These are phyloP conservation scores for Corymbia citriodora DNA, from an alignment of 441 rosid species.

Conservation along the genomic window DNA sequence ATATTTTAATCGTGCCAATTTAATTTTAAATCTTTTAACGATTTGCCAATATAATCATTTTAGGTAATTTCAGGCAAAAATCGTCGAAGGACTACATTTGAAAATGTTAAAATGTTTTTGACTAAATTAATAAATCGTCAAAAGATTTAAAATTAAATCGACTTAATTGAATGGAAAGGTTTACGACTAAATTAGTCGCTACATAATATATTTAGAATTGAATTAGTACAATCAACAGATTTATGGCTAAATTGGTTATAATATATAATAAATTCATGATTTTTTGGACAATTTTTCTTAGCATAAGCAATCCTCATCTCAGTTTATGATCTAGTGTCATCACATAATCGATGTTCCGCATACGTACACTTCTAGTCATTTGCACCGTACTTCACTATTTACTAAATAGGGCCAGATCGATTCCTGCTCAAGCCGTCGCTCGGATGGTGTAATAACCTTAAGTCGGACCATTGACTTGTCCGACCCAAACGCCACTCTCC, in stretches of 20 bases:
- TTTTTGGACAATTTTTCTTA: not conserved
- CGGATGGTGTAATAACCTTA: not conserved
- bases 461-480: not conserved
- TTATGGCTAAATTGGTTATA: rapidly evolving
- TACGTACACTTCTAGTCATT: not conserved
- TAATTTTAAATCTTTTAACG: rapidly evolving
- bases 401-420: not conserved
- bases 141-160: too few species aligned
- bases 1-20: not conserved
- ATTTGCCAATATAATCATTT: not conserved
- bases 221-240: too few species aligned
- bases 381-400: not conserved
- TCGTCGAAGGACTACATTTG: not conserved
- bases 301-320: not conserved
- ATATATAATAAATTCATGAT: rapidly evolving
- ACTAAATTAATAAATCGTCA: not conserved
- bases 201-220: too few species aligned
- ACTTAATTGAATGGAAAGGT: rapidly evolving
- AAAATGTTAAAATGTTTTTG: not conserved
- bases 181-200: not conserved
- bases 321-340: not conserved
- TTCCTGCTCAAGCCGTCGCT: not conserved
- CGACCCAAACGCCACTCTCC: not conserved
- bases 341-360: not conserved
- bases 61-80: not conserved